Base-by-base conservation (phyloP, 2,329 filamentous ascomycete genomes). In the Trichoderma sp. region DNA sequence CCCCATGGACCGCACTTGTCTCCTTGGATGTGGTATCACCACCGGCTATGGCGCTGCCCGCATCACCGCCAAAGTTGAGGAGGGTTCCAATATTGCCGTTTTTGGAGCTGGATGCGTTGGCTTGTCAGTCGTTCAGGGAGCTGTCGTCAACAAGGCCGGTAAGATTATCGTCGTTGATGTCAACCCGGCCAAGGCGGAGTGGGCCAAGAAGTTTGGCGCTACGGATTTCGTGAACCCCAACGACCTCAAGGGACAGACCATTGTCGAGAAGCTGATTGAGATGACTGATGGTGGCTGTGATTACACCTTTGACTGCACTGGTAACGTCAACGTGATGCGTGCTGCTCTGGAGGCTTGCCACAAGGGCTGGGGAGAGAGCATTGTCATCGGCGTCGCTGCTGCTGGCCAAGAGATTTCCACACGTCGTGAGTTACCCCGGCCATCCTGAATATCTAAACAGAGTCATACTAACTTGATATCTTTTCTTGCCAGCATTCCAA, bases 281-380 rank as follows among this genome's bases (percentile, higher is more conserved):
- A 94, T 98, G 92, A 99, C 96, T 2, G 96, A 98, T 79, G 96
- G 96, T 75, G 96, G 96, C 66, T 97, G 94, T 81, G 96, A 99
- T 86, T 98, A 98, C 87, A 99, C 96, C 64, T 99, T 99, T 81
- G 96, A 99, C 86, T 98, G 96, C 88, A 99, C 96, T 7, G 96
- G 96, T 73, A 98, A 98, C 79, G 95, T 98, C 68, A 89, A 91
- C 76, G 96, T 99, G 70, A 99, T 97, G 96, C 89, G 96, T 74
- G 92, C 93, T 68, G 96, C 96, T 53, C 90, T 99, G 73, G 95
- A 99, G 86, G 95, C 96, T 63, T 98, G 95, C 87, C 96, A 99
- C 88, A 99, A 99, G 90, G 96, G 96, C 63, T 99, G 96, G 96
- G 96, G 96, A 78, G 90, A 98, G 88, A 97, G 93, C 81, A 97